These are phyloP conservation scores for Xylaria sp. DNA, from an alignment of 2,329 filamentous ascomycete genomes.

Conservation along the genomic window DNA sequence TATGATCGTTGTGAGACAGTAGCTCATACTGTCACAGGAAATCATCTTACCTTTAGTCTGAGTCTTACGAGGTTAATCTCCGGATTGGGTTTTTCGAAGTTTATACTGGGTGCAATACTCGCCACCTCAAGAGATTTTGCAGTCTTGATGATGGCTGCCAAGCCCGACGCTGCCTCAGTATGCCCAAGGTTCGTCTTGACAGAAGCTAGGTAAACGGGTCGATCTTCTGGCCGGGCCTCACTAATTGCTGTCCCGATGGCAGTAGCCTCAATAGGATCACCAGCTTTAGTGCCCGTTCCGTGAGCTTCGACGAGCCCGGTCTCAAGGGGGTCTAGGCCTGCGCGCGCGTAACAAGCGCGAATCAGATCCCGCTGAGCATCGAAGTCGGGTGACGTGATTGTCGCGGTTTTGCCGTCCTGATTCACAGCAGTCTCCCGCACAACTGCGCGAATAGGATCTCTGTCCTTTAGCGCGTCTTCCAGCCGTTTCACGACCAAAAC, in stretches of 20 bases:
- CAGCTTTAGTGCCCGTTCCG: slow-evolving; percentile 36
- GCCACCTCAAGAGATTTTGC: slow-evolving; percentile 21
- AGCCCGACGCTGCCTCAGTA: slow-evolving; percentile 29
- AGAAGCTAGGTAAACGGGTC: slow-evolving; percentile 26
- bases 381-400: slow-evolving; percentile 43
- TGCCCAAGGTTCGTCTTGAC: slow-evolving; percentile 35
- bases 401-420: slow-evolving; percentile 47
- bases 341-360: slow-evolving; percentile 26
- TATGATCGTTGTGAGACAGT: too few relatives aligned
- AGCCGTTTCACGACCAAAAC: slow-evolving; percentile 42
- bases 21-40: too few relatives aligned
- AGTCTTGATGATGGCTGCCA: slow-evolving; percentile 31
- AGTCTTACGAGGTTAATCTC: slow-evolving; percentile 4
- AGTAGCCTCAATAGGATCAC: slow-evolving; percentile 25
- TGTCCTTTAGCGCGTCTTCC: slow-evolving; percentile 44
- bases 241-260: slow-evolving; percentile 24
- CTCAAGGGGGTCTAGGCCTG: slow-evolving; percentile 28
- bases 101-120: slow-evolving; percentile 23
- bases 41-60: too few relatives aligned
- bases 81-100: slow-evolving; percentile 24
- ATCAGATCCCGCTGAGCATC: slow-evolving; percentile 34
- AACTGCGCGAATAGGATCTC: slow-evolving; percentile 36
- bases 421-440: slow-evolving; percentile 46
- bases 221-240: background rate
- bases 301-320: slow-evolving; percentile 37